Conservation (phyloP, 306 rosid genomes). For the Quercus suber region DNA sequence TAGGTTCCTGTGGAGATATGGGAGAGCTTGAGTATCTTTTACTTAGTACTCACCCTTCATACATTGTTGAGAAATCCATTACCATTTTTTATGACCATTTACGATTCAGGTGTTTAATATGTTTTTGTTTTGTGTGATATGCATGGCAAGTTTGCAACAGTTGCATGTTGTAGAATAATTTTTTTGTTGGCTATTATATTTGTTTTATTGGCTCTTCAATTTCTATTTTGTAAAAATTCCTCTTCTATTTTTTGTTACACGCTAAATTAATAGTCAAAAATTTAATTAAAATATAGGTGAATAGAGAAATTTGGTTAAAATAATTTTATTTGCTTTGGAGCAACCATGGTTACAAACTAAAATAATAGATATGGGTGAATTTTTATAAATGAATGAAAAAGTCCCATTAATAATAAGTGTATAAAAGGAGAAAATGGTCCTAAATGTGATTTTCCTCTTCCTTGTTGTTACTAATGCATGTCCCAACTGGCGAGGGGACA, state of each 20-base stretch:
- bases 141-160: too few relatives aligned
- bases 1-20: constrained; percentile 59
- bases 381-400: not conserved
- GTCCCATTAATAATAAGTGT: too few relatives aligned
- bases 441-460: constrained; percentile 11
- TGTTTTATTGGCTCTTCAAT: too few relatives aligned
- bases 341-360: constrained; percentile 17
- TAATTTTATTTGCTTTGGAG: not conserved
- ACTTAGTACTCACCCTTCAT: not conserved
- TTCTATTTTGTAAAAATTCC: too few relatives aligned
- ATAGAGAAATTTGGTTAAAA: too few relatives aligned
- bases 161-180: not conserved
- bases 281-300: too few relatives aligned
- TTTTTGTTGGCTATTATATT: too few relatives aligned
- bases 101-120: too few relatives aligned
- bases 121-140: too few relatives aligned
- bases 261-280: too few relatives aligned
- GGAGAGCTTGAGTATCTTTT: too few relatives aligned
- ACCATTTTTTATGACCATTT: constrained; percentile 35
- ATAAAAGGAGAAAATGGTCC: not conserved
- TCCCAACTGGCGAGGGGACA: not conserved
- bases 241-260: too few relatives aligned
- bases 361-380: constrained; percentile 19
- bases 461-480: not conserved
- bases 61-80: constrained; percentile 39